These are phyloP conservation scores for Suhomyces anneliseae DNA, from an alignment of 1,139 yeast genomes.

Conservation along the genomic window DNA sequence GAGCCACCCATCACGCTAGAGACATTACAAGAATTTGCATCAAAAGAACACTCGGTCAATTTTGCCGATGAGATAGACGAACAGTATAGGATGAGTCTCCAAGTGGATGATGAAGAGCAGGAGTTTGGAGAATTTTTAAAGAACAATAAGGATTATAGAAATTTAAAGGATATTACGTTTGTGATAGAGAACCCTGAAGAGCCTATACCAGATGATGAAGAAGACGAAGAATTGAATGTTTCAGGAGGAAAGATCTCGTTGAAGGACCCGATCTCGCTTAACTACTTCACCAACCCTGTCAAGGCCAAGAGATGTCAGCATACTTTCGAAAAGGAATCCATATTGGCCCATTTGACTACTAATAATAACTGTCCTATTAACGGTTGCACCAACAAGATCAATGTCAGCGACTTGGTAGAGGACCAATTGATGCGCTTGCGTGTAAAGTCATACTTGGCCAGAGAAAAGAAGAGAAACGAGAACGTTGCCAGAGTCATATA, in stretches of 20 bases:
- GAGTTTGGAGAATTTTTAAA: constrained; percentile 4
- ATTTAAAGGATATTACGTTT: constrained; percentile 27
- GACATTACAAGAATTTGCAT: constrained; percentile 9
- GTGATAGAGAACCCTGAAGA: constrained; percentile 41
- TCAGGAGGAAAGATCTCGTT: constrained; percentile 68
- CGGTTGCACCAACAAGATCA: constrained; percentile 42
- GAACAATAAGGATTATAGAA: constrained; percentile 19
- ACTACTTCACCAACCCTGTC: constrained; percentile 52
- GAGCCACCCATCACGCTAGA: constrained; percentile 13
- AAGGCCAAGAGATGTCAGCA: constrained; percentile 57
- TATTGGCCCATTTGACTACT: constrained; percentile 30
- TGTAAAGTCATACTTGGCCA: constrained; percentile 35
- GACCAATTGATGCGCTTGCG: constrained; percentile 55
- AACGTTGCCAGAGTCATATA: constrained; percentile 14
- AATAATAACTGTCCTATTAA: constrained; percentile 44
- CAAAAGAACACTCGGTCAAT: constrained; percentile 9
- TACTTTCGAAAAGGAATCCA: constrained; percentile 53
- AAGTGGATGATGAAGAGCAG: constrained; percentile 1
- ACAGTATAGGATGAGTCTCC: constrained; percentile 8
- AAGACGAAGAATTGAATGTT: constrained; percentile 58
- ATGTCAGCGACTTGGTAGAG: constrained; percentile 30
- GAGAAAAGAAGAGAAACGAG: constrained; percentile 10
- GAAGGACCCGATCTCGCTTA: constrained; percentile 63
- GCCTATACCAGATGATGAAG: constrained; percentile 39
- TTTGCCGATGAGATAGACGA: constrained; percentile 14